These are phyloP conservation scores for Penicillium sp. DNA, from an alignment of 2,329 filamentous ascomycete genomes.

Conservation along the genomic window DNA sequence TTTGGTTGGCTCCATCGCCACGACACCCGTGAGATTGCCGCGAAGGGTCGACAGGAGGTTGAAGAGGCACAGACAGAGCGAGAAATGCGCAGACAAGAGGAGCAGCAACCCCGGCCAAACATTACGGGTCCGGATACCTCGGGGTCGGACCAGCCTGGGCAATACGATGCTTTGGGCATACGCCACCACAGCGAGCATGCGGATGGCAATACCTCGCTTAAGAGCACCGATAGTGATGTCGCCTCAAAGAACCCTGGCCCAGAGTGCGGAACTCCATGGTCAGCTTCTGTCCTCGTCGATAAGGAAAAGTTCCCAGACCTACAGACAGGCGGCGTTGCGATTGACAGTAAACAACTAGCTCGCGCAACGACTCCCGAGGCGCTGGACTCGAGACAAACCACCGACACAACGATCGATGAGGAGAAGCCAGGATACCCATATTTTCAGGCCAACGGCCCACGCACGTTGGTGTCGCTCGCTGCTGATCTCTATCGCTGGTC, in stretches of 20 bases:
- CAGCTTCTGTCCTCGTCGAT: slow-evolving; percentile 3
- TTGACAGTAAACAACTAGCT: not conserved
- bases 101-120: not conserved
- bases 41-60: slow-evolving; percentile 45
- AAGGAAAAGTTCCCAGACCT: slow-evolving; percentile 11
- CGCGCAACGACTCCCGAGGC: slow-evolving; percentile 1
- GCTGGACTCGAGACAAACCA: slow-evolving; percentile 1
- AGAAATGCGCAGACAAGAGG: slow-evolving; percentile 25
- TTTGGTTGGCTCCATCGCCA: slow-evolving; percentile 57
- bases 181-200: not conserved
- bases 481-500: slow-evolving; percentile 47
- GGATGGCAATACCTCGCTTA: not conserved
- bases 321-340: not conserved
- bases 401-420: slow-evolving; percentile 20
- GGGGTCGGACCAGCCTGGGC: not conserved
- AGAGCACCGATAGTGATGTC: not conserved
- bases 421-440: slow-evolving; percentile 20
- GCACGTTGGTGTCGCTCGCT: slow-evolving; percentile 48
- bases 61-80: slow-evolving; percentile 39
- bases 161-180: not conserved
- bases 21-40: slow-evolving; percentile 56
- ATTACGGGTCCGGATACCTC: not conserved
- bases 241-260: not conserved
- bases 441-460: slow-evolving; percentile 18
- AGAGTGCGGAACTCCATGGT: not conserved